Conservation (phyloP, 1,284 basidiomycete genomes). For the Microbotryomycetes sp. region DNA sequence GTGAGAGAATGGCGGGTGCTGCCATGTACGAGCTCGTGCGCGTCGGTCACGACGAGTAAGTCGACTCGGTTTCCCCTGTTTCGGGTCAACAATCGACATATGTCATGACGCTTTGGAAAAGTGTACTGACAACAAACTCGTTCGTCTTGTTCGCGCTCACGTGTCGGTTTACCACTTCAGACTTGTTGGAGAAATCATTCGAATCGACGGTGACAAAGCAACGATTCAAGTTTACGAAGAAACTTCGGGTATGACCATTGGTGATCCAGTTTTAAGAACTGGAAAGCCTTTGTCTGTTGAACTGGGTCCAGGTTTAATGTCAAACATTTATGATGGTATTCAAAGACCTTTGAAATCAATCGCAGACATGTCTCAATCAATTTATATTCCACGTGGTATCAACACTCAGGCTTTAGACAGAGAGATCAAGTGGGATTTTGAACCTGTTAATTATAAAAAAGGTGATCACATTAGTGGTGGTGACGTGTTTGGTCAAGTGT, state of each 20-base stretch:
- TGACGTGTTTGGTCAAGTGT: slow-evolving; percentile 91
- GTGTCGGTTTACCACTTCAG: slow-evolving; percentile 4
- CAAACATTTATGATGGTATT: slow-evolving; percentile 91
- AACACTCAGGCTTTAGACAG: slow-evolving; percentile 94
- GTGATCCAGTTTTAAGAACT: slow-evolving; percentile 93
- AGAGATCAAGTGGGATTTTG: slow-evolving; percentile 89
- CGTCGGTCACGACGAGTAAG: slow-evolving; percentile 81
- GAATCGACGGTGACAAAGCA: slow-evolving; percentile 92
- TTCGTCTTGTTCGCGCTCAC: background rate
- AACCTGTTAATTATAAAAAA: slow-evolving; percentile 73
- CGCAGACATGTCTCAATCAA: slow-evolving; percentile 91
- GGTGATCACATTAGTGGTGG: slow-evolving; percentile 97
- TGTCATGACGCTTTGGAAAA: background rate
- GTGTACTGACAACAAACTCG: background rate
- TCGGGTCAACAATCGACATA: background rate
- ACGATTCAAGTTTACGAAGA: slow-evolving; percentile 99
- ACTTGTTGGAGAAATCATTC: slow-evolving; percentile 74
- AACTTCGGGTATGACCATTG: slow-evolving; percentile 80
- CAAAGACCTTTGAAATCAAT: slow-evolving; percentile 87
- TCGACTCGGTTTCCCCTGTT: background rate
- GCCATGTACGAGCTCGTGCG: slow-evolving; percentile 92
- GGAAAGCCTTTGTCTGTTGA: slow-evolving; percentile 97
- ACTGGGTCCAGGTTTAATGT: slow-evolving; percentile 94
- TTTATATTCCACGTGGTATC: slow-evolving; percentile 98
- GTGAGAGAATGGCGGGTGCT: slow-evolving; percentile 86